Evolutionary conservation across 2,329 filamentous ascomycete species (phyloP), one percentile per base, ranked within the genome.

Genomic region (Microdochium nivale): DNA sequence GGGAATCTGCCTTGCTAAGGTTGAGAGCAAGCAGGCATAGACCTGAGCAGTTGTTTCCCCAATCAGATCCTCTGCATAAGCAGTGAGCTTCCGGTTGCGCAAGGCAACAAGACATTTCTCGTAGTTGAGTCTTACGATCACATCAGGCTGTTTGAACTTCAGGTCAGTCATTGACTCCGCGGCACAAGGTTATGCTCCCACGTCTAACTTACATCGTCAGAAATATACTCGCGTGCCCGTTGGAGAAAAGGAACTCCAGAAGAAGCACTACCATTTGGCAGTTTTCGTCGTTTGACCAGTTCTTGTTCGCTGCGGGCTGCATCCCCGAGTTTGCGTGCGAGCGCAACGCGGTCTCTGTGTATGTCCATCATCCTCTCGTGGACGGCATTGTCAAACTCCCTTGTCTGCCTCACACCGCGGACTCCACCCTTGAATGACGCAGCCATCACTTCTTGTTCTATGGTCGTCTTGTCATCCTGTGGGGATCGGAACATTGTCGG

Each of bases 41-140:
- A 97, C 82, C 54, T 85, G 78, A 1, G 86, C 84, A 1, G 91
- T 95, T 1, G 80, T 83, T 40, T 83, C 76, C 46, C 90, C 88
- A 21, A 94, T 78, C 30, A 80, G 76, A 50, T 87, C 81, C 49
- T 83, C 77, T 1, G 84, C 89, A 52, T 90, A 80, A n/a, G 83
- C 76, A 50, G 86, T 81, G 2, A 97, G 81, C 21, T 83, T 81
- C 56, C 85, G 79, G 60, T 90, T 96, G 52, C 92, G 88, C 56
- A 96, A 75, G 49, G 88, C 84, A 10, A 96, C 88, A 7, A 86
- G 75, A 53, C 90, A 88, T 66, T 92, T 95, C 52, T 91, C 86
- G 61, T 89, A 86, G 64, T 96, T 96, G 51, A 96, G 75, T 25
- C 86, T 82, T 48, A 97, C 74, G 33, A 91, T 77, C 56, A 90